phyloP scores from a whole-genome alignment of 345 rosid species.

The Gossypium turneri region DNA sequence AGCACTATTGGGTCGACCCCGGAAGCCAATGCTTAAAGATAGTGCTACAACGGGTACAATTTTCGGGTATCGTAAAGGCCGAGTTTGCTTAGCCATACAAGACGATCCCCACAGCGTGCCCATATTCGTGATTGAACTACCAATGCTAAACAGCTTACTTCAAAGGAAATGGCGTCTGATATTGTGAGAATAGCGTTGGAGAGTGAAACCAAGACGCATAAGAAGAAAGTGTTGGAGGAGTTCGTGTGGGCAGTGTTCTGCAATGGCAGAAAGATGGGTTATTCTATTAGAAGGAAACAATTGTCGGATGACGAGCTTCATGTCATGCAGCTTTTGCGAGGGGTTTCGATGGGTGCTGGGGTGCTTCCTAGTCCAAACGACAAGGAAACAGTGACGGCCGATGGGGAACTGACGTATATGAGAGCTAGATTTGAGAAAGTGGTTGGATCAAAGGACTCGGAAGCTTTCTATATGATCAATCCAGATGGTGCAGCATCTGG shows the following conservation, averaged over 20 bases:
- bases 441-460: slow-evolving; percentile 89
- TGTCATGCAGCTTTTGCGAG: slow-evolving; percentile 75
- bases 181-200: slow-evolving; percentile 77
- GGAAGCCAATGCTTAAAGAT: slow-evolving; percentile 73
- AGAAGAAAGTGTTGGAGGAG: slow-evolving; percentile 79
- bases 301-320: slow-evolving; percentile 82
- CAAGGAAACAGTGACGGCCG: slow-evolving; percentile 46
- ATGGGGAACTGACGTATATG: slow-evolving; percentile 78
- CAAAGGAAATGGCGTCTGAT: slow-evolving; percentile 95
- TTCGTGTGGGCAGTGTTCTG: slow-evolving; percentile 92
- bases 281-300: slow-evolving; percentile 77
- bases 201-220: slow-evolving; percentile 77
- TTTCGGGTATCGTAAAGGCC: slow-evolving; percentile 82
- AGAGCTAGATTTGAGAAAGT: slow-evolving; percentile 90
- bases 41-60: slow-evolving; percentile 79
- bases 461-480: slow-evolving; percentile 89
- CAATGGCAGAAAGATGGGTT: slow-evolving; percentile 83
- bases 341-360: slow-evolving; percentile 98
- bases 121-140: slow-evolving; percentile 76
- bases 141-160: slow-evolving; percentile 56
- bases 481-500: slow-evolving; percentile 84
- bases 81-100: slow-evolving; percentile 79
- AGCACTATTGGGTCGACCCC: slow-evolving; percentile 64
- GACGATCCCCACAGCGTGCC: slow-evolving; percentile 91
- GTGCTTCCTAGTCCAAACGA: slow-evolving; percentile 67